Percentiles rank a stretch among this genome's conserved stretches.
phyloP scores from a whole-genome alignment of 1,139 yeast genomes.

The Kodamaea sp. region DNA sequence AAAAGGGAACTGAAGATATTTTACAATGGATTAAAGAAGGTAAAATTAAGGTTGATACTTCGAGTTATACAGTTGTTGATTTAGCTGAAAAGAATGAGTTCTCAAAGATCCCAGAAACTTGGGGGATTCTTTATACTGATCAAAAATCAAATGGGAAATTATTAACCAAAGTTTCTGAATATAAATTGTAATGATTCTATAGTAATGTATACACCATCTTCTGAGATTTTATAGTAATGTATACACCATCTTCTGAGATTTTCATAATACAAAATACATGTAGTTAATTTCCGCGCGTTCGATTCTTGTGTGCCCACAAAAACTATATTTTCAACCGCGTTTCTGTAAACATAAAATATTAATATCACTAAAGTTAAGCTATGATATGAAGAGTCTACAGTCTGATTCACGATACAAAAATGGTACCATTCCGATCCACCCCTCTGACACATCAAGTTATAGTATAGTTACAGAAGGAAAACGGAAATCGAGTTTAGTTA shows the following conservation, averaged over 20 bases:
- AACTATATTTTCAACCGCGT: too few species aligned
- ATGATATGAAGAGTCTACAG: not conserved
- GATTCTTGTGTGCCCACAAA: too few species aligned
- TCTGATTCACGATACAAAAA: not conserved
- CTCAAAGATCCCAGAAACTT: constrained; percentile 37
- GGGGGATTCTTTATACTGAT: constrained; percentile 40
- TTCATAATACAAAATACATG: not conserved
- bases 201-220: not conserved
- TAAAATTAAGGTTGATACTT: constrained; percentile 15
- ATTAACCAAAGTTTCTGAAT: constrained; percentile 19
- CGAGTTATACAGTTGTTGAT: constrained; percentile 33
- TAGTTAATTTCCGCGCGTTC: too few species aligned
- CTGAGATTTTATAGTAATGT: not conserved
- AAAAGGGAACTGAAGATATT: constrained; percentile 13
- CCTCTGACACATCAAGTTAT: not conserved
- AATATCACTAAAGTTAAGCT: too few species aligned
- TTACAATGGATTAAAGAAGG: constrained; percentile 20
- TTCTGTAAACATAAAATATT: too few species aligned
- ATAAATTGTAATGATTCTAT: constrained; percentile 4
- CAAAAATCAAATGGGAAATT: constrained; percentile 30
- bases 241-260: too few species aligned
- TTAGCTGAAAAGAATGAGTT: constrained; percentile 31
- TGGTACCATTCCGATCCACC: not conserved
- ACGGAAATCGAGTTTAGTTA: constrained; percentile 10
- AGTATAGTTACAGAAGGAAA: not conserved